phyloP scores from a whole-genome alignment of 1,284 basidiomycete genomes.

The Malassezia globosa region DNA sequence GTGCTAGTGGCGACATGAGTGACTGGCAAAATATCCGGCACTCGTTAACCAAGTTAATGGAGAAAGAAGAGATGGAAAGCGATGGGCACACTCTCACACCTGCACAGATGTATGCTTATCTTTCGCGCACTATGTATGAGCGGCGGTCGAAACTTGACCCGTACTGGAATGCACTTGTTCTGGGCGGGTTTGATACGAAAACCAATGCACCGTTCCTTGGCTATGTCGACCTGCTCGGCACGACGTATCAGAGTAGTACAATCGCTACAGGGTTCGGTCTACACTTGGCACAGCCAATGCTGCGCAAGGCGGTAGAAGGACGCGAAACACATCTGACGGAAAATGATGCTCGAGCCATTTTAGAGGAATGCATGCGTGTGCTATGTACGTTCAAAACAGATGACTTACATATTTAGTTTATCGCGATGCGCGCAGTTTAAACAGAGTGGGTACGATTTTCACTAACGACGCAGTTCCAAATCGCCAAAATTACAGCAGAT shows the following conservation, averaged over 20 bases:
- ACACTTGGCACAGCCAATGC: constrained; percentile 81
- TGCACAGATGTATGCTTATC: constrained; percentile 81
- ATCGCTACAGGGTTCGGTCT: constrained; percentile 94
- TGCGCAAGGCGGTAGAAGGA: constrained; percentile 80
- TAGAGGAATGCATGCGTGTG: constrained; percentile 82
- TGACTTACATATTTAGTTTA: constrained; percentile 53
- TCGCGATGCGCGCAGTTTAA: constrained; percentile 84
- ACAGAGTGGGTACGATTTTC: constrained; percentile 61
- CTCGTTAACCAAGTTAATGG: constrained; percentile 49
- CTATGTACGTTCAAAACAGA: constrained; percentile 55
- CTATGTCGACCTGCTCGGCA: constrained; percentile 92
- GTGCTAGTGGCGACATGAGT: constrained; percentile 89
- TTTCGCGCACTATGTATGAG: constrained; percentile 80
- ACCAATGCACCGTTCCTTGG: constrained; percentile 52
- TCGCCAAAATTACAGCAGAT: constrained; percentile 70
- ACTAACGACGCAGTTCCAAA: constrained; percentile 65
- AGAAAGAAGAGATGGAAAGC: constrained; percentile 65
- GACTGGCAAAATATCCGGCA: constrained; percentile 91
- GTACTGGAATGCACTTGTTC: constrained; percentile 85
- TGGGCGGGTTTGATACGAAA: constrained; percentile 54
- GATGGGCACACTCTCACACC: constrained; percentile 81
- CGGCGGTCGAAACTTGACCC: constrained; percentile 81
- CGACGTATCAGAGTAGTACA: constrained; percentile 85
- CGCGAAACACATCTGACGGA: constrained; percentile 63
- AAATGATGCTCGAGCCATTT: constrained; percentile 65